These are phyloP conservation scores for Puccinia triticina DNA, from an alignment of 1,284 basidiomycete species.

Conservation along the genomic window DNA sequence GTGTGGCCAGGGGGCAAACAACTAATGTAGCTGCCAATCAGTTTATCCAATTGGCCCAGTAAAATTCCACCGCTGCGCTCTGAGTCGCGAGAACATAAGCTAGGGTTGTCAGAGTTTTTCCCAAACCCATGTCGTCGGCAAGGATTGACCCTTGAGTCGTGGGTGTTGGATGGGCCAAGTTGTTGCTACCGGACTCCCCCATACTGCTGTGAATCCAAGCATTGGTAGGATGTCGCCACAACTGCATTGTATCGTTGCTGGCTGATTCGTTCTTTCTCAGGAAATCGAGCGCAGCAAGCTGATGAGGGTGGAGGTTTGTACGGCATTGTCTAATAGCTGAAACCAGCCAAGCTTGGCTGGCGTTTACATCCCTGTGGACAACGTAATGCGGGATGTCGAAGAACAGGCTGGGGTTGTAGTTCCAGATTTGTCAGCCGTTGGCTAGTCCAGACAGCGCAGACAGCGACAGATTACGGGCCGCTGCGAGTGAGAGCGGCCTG, in stretches of 20 bases:
- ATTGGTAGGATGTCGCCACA: background rate
- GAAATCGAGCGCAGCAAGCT: background rate
- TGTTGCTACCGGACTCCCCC: background rate
- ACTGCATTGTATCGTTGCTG: background rate
- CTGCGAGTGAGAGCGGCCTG: too few species aligned
- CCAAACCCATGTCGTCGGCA: background rate
- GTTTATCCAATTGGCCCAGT: background rate
- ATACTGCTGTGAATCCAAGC: background rate
- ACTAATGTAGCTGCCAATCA: background rate
- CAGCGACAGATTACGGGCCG: too few species aligned
- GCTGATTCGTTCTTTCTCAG: background rate
- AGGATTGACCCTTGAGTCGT: background rate
- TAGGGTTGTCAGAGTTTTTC: too few species aligned
- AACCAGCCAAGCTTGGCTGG: background rate
- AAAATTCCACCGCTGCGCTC: too few species aligned
- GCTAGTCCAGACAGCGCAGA: too few species aligned
- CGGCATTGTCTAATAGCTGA: background rate
- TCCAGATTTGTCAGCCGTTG: slow-evolving; percentile 1
- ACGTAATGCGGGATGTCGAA: background rate
- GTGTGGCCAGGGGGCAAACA: background rate
- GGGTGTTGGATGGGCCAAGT: background rate
- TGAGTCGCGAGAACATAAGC: too few species aligned
- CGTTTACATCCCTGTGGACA: too few species aligned
- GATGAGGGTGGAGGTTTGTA: background rate
- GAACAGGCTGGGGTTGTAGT: background rate